Evolutionary conservation across 345 rosid genomes (phyloP).

Genomic region (Hibiscus trionum): DNA sequence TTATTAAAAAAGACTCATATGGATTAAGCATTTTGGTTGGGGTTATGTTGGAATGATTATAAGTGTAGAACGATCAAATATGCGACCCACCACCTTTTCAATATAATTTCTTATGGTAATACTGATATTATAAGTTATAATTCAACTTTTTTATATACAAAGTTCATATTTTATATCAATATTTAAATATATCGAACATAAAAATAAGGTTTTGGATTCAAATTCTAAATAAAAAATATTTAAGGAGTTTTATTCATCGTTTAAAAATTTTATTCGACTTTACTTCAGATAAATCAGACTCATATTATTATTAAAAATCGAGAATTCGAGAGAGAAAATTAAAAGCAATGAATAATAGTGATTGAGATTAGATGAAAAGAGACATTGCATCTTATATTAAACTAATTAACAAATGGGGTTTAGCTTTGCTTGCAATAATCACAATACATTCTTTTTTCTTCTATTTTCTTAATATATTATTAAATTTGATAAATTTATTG

Average conservation of each 20-base stretch:
- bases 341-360: slow-evolving; percentile 22
- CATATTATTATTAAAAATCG: too few species aligned
- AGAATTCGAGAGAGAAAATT: slow-evolving; percentile 13
- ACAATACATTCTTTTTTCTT: slow-evolving; percentile 13
- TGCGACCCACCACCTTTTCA: slow-evolving; percentile 21
- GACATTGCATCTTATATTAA: slow-evolving; percentile 38
- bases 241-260: too few species aligned
- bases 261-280: too few species aligned
- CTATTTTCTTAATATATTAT: neutral
- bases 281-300: too few species aligned
- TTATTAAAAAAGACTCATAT: neutral
- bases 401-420: slow-evolving; percentile 12
- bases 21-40: neutral
- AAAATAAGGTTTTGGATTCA: too few species aligned
- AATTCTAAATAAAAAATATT: too few species aligned
- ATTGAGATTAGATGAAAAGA: slow-evolving; percentile 23
- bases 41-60: neutral
- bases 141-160: neutral
- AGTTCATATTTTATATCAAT: too few species aligned
- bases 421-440: slow-evolving; percentile 44
- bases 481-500: neutral
- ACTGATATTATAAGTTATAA: neutral
- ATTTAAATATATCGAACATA: too few species aligned
- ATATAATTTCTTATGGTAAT: neutral
- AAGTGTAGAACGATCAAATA: neutral